A percentile compares a stretch with the other conserved stretches of the same genome.
Evolutionary conservation across 106 monocot genomes (phyloP).

Genomic region (Gastrodia elata): DNA sequence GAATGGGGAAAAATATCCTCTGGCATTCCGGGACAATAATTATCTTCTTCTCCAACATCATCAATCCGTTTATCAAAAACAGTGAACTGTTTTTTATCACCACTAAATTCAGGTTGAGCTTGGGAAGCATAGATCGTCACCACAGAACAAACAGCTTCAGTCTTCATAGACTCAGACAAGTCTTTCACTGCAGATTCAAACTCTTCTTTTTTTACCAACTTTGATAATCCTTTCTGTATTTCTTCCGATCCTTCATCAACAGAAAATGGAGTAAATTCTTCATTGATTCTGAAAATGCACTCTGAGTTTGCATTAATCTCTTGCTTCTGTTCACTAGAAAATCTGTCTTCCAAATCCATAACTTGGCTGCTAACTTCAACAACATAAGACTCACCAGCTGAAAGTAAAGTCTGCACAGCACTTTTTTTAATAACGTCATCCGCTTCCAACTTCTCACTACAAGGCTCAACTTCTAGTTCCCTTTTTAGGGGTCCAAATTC

Average conservation of each 20-base stretch:
- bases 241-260: neutral
- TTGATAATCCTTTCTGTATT: neutral
- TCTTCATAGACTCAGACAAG: neutral
- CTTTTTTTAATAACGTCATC: neutral
- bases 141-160: neutral
- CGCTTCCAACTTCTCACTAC: neutral
- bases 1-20: neutral
- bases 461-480: neutral
- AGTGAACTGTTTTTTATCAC: neutral
- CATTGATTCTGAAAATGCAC: neutral
- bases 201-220: neutral
- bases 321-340: neutral
- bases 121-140: neutral
- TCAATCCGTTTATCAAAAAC: neutral
- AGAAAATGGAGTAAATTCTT: neutral
- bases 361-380: neutral
- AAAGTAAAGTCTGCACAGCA: neutral
- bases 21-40: neutral
- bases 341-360: constrained; percentile 1
- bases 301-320: neutral
- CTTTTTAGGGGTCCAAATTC: neutral
- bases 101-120: neutral
- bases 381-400: neutral
- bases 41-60: neutral
- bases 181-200: neutral